These are phyloP conservation scores for Microascus cirrosus DNA, from an alignment of 2,329 filamentous ascomycete species.

Conservation along the genomic window DNA sequence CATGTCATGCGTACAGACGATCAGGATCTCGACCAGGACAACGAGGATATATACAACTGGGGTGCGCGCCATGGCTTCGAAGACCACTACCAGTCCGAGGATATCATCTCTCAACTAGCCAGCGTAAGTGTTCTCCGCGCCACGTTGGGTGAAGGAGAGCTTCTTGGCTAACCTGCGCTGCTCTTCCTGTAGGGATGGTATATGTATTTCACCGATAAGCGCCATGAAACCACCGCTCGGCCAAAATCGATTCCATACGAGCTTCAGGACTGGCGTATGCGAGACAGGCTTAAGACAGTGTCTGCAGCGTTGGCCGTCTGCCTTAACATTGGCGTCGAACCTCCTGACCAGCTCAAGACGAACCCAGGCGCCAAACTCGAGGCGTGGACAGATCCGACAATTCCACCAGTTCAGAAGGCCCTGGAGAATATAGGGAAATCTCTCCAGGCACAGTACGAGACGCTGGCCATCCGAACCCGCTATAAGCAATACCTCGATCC, in stretches of 20 bases:
- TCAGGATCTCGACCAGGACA: conserved; percentile 26
- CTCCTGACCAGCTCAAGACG: conserved; percentile 92
- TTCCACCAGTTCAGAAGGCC: conserved; percentile 68
- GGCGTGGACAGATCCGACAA: conserved; percentile 90
- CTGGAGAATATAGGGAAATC: conserved; percentile 93
- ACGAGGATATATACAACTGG: conserved; percentile 39
- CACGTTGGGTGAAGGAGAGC: conserved; percentile 2
- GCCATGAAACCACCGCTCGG: conserved; percentile 87
- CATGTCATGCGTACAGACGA: conserved; percentile 29
- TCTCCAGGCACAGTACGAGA: conserved; percentile 93
- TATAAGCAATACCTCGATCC: conserved; percentile 97
- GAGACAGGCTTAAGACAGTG: conserved; percentile 90
- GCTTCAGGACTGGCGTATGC: conserved; percentile 93
- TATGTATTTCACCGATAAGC: conserved; percentile 99
- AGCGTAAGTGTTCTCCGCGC: conserved; percentile 45
- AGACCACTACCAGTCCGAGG: conserved; percentile 81
- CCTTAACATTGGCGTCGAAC: conserved; percentile 94
- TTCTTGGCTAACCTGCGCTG: conserved; percentile 3
- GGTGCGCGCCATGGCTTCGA: conserved; percentile 78
- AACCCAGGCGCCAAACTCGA: conserved; percentile 87
- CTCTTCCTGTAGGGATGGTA: conserved; percentile 67
- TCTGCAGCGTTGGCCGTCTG: conserved; percentile 90
- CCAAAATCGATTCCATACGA: conserved; percentile 57
- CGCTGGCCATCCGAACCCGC: conserved; percentile 83
- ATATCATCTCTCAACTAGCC: conserved; percentile 75